Evolutionary conservation across 768 basidiomycete genomes (phyloP).

Genomic region (Macrolepiota dolichaula): DNA sequence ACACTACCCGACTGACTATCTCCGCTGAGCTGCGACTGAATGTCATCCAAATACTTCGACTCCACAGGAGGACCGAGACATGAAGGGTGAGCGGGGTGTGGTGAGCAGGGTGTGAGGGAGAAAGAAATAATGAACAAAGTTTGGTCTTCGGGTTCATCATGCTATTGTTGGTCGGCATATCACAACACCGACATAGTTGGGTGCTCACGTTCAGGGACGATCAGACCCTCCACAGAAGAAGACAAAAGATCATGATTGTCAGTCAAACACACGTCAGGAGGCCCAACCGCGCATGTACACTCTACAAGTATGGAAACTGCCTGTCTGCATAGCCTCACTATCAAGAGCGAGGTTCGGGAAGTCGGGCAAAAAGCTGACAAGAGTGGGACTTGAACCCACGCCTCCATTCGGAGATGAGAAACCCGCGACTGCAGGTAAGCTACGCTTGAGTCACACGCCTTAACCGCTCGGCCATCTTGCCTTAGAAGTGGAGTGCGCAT

Average conservation of each 20-base stretch:
- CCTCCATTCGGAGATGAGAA: conserved; percentile 31
- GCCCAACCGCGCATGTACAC: too few relatives aligned
- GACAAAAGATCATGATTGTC: not conserved
- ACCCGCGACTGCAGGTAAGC: conserved; percentile 24
- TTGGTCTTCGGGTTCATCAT: not conserved
- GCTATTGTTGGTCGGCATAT: not conserved
- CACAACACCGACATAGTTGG: not conserved
- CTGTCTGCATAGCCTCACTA: too few relatives aligned
- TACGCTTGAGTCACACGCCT: conserved; percentile 16
- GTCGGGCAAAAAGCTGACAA: conserved; percentile 25
- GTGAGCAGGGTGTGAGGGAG: too few relatives aligned
- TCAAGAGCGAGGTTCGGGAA: too few relatives aligned
- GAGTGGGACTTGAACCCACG: conserved; percentile 35
- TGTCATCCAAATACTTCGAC: not conserved
- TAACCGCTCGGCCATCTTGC: conserved; percentile 18
- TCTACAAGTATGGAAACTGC: too few relatives aligned
- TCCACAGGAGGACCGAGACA: not conserved
- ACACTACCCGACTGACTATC: too few relatives aligned
- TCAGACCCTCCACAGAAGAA: not conserved
- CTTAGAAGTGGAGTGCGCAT: not conserved
- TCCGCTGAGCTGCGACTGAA: too few relatives aligned
- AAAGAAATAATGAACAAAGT: not conserved
- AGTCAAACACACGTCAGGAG: too few relatives aligned
- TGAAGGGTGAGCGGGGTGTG: too few relatives aligned
- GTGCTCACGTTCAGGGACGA: not conserved